Evolutionary conservation across 2,329 filamentous ascomycete species (phyloP).

Genomic region (Microthyrium microscopicum): DNA sequence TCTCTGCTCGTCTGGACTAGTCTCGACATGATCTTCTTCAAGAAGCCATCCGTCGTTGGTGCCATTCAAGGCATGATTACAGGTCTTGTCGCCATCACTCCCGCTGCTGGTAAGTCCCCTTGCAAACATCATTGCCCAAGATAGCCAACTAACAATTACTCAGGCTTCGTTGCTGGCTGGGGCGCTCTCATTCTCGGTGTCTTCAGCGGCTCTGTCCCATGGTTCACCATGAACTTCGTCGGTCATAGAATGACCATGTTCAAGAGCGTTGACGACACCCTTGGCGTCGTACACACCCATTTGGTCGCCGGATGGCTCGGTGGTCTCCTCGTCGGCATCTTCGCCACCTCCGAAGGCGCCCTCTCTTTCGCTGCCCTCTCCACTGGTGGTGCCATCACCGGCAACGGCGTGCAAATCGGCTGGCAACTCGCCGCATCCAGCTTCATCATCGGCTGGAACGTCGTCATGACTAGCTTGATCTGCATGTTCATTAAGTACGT

Average conservation of each 20-base stretch:
- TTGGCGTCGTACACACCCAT: conserved; percentile 32
- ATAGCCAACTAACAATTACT: no score
- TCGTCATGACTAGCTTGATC: conserved; percentile 34
- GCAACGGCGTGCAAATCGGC: conserved; percentile 33
- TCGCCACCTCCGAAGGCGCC: conserved; percentile 31
- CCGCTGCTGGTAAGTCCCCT: conserved; percentile 33
- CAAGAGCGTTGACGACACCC: conserved; percentile 1
- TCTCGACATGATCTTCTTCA: conserved; percentile 30
- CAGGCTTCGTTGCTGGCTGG: conserved; percentile 36
- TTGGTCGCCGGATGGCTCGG: conserved; percentile 30
- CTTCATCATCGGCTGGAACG: conserved; percentile 34
- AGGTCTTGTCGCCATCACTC: conserved; percentile 36
- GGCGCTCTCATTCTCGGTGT: conserved; percentile 31
- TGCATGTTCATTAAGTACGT: conserved; percentile 26
- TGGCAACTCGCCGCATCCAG: conserved; percentile 32
- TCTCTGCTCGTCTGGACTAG: conserved; percentile 30
- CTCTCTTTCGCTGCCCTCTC: conserved; percentile 29
- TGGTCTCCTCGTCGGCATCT: conserved; percentile 29
- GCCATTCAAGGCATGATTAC: conserved; percentile 36
- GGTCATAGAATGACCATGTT: not conserved
- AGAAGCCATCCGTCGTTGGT: conserved; percentile 33
- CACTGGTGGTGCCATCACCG: conserved; percentile 32
- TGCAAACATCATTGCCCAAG: no score
- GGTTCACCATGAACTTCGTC: conserved; percentile 18
- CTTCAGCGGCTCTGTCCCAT: conserved; percentile 29